Conservation (phyloP, 495 filamentous ascomycete genomes). For the Aspergillus leporis region DNA sequence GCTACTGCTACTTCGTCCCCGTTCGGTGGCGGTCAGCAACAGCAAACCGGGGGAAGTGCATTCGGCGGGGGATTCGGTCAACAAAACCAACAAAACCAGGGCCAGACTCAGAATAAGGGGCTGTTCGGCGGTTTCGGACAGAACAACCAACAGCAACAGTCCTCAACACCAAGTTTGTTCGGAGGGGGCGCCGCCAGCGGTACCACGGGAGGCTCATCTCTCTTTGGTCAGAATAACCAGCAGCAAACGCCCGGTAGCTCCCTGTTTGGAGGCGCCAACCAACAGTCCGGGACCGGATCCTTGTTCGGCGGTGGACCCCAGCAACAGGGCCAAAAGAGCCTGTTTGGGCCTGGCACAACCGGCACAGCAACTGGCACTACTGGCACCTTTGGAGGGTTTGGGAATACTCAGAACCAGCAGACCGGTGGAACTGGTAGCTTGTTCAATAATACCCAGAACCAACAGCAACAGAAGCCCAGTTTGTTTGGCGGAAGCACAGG, state of each 20-base stretch:
- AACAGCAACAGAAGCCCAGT: conserved; percentile 40
- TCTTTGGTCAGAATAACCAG: conserved; percentile 43
- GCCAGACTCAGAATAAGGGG: conserved; percentile 43
- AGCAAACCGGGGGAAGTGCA: conserved; percentile 35
- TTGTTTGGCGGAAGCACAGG: conserved; percentile 29
- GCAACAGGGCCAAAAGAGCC: conserved; percentile 42
- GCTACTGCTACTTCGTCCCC: conserved; percentile 33
- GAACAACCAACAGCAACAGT: conserved; percentile 39
- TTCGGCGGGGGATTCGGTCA: conserved; percentile 49
- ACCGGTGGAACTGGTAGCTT: conserved; percentile 40
- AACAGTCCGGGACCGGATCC: conserved; percentile 30
- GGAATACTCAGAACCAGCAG: conserved; percentile 29
- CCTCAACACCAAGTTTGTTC: conserved; percentile 43
- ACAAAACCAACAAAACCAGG: conserved; percentile 45
- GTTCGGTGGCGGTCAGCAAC: conserved; percentile 40
- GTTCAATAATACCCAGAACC: conserved; percentile 48
- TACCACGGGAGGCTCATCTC: conserved; percentile 30
- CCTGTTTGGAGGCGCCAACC: conserved; percentile 45
- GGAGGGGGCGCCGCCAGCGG: conserved; percentile 27
- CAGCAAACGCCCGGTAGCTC: conserved; percentile 43
- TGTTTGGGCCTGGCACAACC: conserved; percentile 31
- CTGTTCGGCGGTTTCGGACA: conserved; percentile 43
- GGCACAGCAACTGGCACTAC: conserved; percentile 23
- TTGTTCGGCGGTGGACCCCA: conserved; percentile 40
- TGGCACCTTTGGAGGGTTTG: conserved; percentile 31